Evolutionary conservation across 768 basidiomycete genomes (phyloP).

Genomic region (Agaricus blazei): DNA sequence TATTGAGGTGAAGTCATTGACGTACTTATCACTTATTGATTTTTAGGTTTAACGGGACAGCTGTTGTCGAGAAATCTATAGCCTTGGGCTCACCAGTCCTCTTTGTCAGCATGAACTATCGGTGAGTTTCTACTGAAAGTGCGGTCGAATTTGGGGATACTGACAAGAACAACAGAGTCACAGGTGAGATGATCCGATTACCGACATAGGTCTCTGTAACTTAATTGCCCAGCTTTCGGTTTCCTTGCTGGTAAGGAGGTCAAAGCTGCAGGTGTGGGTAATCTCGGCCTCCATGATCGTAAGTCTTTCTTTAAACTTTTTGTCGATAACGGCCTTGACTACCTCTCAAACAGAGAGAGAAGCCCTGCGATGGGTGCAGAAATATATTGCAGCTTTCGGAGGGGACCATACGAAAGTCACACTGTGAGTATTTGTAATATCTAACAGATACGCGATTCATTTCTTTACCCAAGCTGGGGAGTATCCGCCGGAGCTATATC

Average conservation of each 20-base stretch:
- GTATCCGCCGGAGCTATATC: slow-evolving; percentile 56
- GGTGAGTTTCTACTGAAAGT: slow-evolving; percentile 12
- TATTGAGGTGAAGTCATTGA: too few relatives aligned
- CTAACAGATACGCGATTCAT: neutral
- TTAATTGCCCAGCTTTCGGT: slow-evolving; percentile 20
- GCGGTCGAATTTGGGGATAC: neutral
- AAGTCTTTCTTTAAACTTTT: slow-evolving; percentile 14
- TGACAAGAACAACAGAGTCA: slow-evolving; percentile 3
- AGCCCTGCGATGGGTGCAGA: slow-evolving; percentile 57
- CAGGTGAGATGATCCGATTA: neutral
- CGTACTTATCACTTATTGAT: too few relatives aligned
- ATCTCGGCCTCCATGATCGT: slow-evolving; percentile 60
- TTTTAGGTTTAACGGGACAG: slow-evolving; percentile 31
- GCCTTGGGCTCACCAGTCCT: slow-evolving; percentile 36
- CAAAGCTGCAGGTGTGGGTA: slow-evolving; percentile 39
- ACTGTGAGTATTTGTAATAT: slow-evolving; percentile 25
- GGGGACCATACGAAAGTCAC: slow-evolving; percentile 53
- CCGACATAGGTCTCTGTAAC: neutral
- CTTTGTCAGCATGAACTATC: slow-evolving; percentile 45
- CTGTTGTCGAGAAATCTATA: slow-evolving; percentile 39
- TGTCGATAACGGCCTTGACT: neutral
- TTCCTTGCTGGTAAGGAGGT: slow-evolving; percentile 43
- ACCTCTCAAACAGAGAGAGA: slow-evolving; percentile 32
- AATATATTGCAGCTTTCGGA: slow-evolving; percentile 55
- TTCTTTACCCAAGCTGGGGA: slow-evolving; percentile 34